These are phyloP conservation scores for Lentinus tigrinus DNA, from an alignment of 768 basidiomycete genomes.

Conservation along the genomic window DNA sequence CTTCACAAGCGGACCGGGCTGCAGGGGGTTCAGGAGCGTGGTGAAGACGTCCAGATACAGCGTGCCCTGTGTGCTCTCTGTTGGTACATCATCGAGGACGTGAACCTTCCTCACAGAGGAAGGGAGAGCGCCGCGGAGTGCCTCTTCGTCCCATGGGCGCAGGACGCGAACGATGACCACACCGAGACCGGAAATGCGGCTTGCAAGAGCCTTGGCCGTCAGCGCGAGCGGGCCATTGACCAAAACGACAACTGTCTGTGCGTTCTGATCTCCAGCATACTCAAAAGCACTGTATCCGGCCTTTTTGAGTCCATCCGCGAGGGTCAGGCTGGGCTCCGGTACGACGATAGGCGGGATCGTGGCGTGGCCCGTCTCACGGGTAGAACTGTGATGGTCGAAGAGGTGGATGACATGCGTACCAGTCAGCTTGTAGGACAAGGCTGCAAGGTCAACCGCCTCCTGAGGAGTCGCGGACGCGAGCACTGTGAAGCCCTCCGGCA, in stretches of 20 bases:
- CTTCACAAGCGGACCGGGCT: slow-evolving; percentile 43
- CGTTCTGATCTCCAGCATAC: slow-evolving; percentile 64
- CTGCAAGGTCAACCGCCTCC: slow-evolving; percentile 76
- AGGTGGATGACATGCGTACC: slow-evolving; percentile 79
- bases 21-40: slow-evolving; percentile 43
- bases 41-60: slow-evolving; percentile 75
- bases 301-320: slow-evolving; percentile 50
- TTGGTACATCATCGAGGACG: slow-evolving; percentile 78
- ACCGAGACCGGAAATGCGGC: slow-evolving; percentile 50
- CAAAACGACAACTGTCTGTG: slow-evolving; percentile 65
- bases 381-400: slow-evolving; percentile 82
- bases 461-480: slow-evolving; percentile 83
- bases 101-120: slow-evolving; percentile 55
- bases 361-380: slow-evolving; percentile 71
- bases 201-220: slow-evolving; percentile 51
- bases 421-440: slow-evolving; percentile 69
- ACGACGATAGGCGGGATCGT: slow-evolving; percentile 39
- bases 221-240: slow-evolving; percentile 79
- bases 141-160: slow-evolving; percentile 75
- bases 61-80: slow-evolving; percentile 55
- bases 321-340: slow-evolving; percentile 27
- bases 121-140: slow-evolving; percentile 63
- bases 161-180: slow-evolving; percentile 75
- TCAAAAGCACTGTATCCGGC: slow-evolving; percentile 77
- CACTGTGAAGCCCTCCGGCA: slow-evolving; percentile 68